Base-by-base conservation (phyloP, 2,329 filamentous ascomycete genomes). In the Clonostachys chloroleuca region DNA sequence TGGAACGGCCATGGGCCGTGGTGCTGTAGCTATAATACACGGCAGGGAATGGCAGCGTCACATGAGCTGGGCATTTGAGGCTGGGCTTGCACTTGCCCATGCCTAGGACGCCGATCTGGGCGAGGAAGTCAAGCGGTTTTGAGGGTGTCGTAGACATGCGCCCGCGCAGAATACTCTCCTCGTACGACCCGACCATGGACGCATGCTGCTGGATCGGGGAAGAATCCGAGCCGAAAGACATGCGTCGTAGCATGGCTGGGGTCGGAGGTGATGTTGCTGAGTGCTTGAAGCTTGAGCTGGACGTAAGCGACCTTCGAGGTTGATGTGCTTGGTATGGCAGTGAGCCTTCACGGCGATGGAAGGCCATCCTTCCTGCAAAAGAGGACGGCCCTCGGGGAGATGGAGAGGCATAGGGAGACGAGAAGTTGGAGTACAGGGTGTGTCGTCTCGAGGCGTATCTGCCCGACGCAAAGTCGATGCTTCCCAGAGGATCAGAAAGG, bases 101-200 rank as follows among this genome's bases (percentile, higher is more conserved):
- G 10, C 92, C 94, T 14, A 97, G 73, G 0, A 97, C 94, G 18
- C 94, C 94, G 48, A 99, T 96, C 61, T 97, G 91, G 30, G 94
- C 94, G 6, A 95, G 78, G 59, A 99, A 99, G 54, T 96, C 86
- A 6, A 99, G 73, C 6, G 94, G 92, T 54, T 89, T 92, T 1
- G 92, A 97, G 1, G 94, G 92, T 3, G 86, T 94, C 2, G 92
- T 96, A 30, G 94, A 97, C 94, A 99, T 99, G 52, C 94, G 83
- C 37, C 94, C 94, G 42, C 90, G 84, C 3, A 99, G 73, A 50
- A 99, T 96, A 30, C 91, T 96, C 68, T 99, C 94, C 66, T 99
- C 94, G 56, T 96, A 99, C 2, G 92, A 96, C 3, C 94, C 94
- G 3, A 97, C 92, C 87, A 99, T 95, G 5, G 92, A 92, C 9